Conservation (phyloP, 2,329 filamentous ascomycete genomes). For the Colletotrichum liriopes region DNA sequence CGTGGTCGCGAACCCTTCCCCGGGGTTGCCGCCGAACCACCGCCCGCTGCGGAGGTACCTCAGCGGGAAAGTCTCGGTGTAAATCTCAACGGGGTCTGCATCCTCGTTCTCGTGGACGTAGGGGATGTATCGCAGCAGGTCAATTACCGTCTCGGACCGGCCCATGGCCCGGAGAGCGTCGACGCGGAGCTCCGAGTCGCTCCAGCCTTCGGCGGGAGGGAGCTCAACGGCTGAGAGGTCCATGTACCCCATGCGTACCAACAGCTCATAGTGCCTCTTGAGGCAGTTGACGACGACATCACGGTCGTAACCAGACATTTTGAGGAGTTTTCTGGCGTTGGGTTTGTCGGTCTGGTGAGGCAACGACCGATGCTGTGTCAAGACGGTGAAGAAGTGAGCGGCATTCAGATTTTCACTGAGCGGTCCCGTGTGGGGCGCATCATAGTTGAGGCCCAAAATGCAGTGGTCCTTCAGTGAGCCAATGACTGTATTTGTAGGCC, state of each 20-base stretch:
- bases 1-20: slow-evolving; percentile 17
- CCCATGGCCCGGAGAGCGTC: slow-evolving; percentile 43
- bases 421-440: slow-evolving; percentile 35
- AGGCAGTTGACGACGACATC: slow-evolving; percentile 36
- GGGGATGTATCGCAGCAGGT: slow-evolving; percentile 38
- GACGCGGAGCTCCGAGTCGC: slow-evolving; percentile 38
- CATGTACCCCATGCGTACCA: slow-evolving; percentile 41
- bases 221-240: slow-evolving; percentile 25
- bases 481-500: slow-evolving; percentile 6
- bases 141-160: slow-evolving; percentile 39
- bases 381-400: slow-evolving; percentile 1
- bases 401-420: slow-evolving; percentile 35
- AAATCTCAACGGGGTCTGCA: slow-evolving; percentile 35
- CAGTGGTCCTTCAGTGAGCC: slow-evolving; percentile 21
- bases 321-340: not conserved
- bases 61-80: slow-evolving; percentile 39
- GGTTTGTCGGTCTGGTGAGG: not conserved
- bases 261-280: slow-evolving; percentile 38
- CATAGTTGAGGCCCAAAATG: slow-evolving; percentile 19
- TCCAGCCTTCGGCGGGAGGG: slow-evolving; percentile 36
- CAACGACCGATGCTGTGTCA: not conserved
- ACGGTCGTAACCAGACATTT: slow-evolving; percentile 31
- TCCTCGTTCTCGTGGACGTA: slow-evolving; percentile 39
- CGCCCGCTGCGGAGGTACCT: slow-evolving; percentile 39
- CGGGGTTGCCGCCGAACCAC: slow-evolving; percentile 32